phyloP scores from a whole-genome alignment of 768 basidiomycete species.

The Solioccasus polychromus region DNA sequence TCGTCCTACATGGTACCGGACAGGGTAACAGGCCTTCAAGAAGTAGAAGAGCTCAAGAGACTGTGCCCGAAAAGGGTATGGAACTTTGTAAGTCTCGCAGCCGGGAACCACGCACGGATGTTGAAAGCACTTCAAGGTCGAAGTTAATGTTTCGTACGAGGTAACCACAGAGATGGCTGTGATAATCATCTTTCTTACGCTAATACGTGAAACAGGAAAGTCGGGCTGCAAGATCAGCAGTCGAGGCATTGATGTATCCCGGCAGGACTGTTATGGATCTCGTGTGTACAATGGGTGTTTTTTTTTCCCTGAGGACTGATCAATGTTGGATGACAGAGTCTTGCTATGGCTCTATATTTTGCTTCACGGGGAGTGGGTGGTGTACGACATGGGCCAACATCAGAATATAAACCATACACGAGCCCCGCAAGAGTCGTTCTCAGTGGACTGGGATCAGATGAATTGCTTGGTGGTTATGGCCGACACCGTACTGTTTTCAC shows the following conservation, averaged over 20 bases:
- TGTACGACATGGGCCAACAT: conserved; percentile 38
- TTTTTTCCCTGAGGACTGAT: background rate
- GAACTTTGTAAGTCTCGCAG: conserved; percentile 69
- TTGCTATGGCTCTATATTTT: conserved; percentile 90
- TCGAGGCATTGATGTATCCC: conserved; percentile 78
- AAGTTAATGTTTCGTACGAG: conserved; percentile 80
- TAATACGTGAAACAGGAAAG: conserved; percentile 54
- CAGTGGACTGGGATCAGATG: conserved; percentile 93
- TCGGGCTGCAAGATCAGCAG: conserved; percentile 45
- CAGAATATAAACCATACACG: conserved; percentile 47
- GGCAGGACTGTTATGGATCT: conserved; percentile 87
- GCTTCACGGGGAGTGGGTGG: conserved; percentile 79
- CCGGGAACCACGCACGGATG: background rate
- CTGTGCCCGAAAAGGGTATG: conserved; percentile 79
- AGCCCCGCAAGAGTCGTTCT: conserved; percentile 81
- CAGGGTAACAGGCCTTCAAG: conserved; percentile 73
- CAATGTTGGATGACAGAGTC: conserved; percentile 53
- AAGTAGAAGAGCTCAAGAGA: conserved; percentile 70
- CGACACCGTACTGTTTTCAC: conserved; percentile 79
- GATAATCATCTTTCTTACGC: conserved; percentile 3
- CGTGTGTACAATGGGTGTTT: conserved; percentile 41
- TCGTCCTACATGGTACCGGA: conserved; percentile 81
- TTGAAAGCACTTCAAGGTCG: conserved; percentile 50
- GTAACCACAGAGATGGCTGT: conserved; percentile 37
- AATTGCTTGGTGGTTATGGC: conserved; percentile 91